Conservation (phyloP, 768 basidiomycete species). For the Hericium coralloides region DNA sequence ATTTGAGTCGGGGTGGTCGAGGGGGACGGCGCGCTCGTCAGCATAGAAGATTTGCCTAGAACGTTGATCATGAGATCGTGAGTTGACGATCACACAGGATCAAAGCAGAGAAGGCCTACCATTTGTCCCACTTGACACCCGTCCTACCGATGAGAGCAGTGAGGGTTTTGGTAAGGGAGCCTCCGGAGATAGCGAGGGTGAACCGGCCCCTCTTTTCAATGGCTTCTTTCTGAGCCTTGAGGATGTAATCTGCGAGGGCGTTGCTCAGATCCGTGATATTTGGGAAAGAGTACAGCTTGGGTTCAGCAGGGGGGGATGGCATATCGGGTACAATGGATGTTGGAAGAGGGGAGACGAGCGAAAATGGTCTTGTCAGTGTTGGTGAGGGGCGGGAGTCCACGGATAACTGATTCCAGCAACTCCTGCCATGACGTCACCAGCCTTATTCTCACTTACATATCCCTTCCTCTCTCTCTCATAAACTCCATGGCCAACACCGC, state of each 20-base stretch:
- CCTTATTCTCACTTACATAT: too few relatives aligned
- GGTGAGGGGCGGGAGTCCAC: too few relatives aligned
- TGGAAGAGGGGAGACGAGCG: background rate
- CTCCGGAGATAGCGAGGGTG: constrained; percentile 90
- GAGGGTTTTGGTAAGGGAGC: constrained; percentile 81
- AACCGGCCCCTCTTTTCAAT: constrained; percentile 85
- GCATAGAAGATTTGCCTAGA: constrained; percentile 94
- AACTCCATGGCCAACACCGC: too few relatives aligned
- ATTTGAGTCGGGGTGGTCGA: constrained; percentile 91
- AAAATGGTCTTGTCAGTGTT: background rate
- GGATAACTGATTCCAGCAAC: too few relatives aligned
- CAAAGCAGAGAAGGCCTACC: constrained; percentile 38
- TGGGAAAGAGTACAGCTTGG: constrained; percentile 68
- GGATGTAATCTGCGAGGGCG: constrained; percentile 71
- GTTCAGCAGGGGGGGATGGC: background rate
- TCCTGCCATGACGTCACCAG: too few relatives aligned
- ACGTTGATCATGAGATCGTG: background rate
- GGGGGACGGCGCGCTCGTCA: constrained; percentile 91
- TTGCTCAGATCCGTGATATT: constrained; percentile 43
- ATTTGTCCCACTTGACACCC: constrained; percentile 86
- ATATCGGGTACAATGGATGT: background rate
- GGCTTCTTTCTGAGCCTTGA: constrained; percentile 84
- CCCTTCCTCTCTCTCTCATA: too few relatives aligned
- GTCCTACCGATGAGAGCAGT: constrained; percentile 54
- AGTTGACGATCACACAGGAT: background rate